Base-by-base conservation (phyloP, 352 stramenopile species). In the Salisapilia sapeloensis region DNA sequence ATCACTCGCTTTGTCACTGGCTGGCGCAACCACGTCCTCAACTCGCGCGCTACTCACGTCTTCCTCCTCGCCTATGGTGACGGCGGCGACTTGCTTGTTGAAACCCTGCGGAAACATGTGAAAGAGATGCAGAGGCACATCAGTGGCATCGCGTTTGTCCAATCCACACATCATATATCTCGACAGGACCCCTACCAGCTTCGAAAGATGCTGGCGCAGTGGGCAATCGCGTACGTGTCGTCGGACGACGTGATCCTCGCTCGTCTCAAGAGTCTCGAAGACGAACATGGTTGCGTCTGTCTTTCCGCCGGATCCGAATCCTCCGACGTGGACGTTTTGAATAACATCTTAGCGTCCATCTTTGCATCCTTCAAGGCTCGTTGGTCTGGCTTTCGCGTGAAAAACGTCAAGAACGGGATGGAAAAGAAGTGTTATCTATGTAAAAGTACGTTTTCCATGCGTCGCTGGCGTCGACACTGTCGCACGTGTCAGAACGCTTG, bases 341-440 rank as follows among this genome's bases (percentile, higher is more conserved):
- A 75, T 29, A 38, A 48, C 9, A 45, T 81, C 18, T 45, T 67
- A 11, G 40, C 60, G 11, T 76, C 64, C 29, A 61, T 77, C 11
- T 81, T 59, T 27, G 57, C 64, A 17, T 70, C 59, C 22, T 81
- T 81, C 45, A 75, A 75, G 34, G 65, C 65, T 30, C 54, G 65
- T 31, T 81, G 62, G 60, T 76, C 65, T 29, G 65, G 65, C 28
- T 81, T 81, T 45, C 65, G 65, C 12, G 60, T 75, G n/a, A 75
- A 74, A 46, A 74, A 69, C 30, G 56, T 76, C 24, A 75, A 74
- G 41, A 63, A 46, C 14, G 65, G 65, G n/a, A 63, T 81, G 48
- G 62, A 78, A 39, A 74, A 74, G 33, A 33, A 38, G 11, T 81
- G 65, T 45, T 81, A 78, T 38, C 36, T 67, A 22, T 81, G 65